Evolutionary conservation across 169 alveolate species (phyloP).

Genomic region (Plasmodium gonderi): DNA sequence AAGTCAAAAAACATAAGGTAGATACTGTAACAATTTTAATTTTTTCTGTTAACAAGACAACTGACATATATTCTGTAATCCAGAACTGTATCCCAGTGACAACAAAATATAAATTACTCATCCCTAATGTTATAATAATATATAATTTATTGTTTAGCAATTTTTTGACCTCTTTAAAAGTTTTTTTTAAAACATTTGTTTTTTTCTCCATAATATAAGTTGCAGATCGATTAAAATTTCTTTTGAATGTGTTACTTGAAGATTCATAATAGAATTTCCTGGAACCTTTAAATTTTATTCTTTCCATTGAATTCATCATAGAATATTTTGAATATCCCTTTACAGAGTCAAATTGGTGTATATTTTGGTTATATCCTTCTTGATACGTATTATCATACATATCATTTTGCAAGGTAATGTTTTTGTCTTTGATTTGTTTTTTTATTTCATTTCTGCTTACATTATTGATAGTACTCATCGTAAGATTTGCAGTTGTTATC

Average conservation of each 20-base stretch:
- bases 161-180: slow-evolving; percentile 75
- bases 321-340: not conserved
- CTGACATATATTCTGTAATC: slow-evolving; percentile 89
- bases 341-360: not conserved
- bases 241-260: not conserved
- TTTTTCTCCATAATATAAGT: slow-evolving; percentile 63
- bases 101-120: slow-evolving; percentile 87
- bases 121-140: slow-evolving; percentile 82
- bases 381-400: no score
- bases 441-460: no score
- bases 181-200: slow-evolving; percentile 57
- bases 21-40: slow-evolving; percentile 84
- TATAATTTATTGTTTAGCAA: slow-evolving; percentile 78
- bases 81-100: slow-evolving; percentile 92
- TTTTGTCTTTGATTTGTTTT: no score
- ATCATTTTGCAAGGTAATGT: no score
- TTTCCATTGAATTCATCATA: not conserved
- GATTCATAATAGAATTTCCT: slow-evolving; percentile 3
- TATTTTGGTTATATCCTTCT: no score
- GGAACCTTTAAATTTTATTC: not conserved
- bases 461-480: no score
- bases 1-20: slow-evolving; percentile 84
- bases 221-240: slow-evolving; percentile 41
- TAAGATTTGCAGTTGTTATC: no score
- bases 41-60: slow-evolving; percentile 81